phyloP scores from a whole-genome alignment of 2,329 filamentous ascomycete species.

The Rasamsonia emersonii region DNA sequence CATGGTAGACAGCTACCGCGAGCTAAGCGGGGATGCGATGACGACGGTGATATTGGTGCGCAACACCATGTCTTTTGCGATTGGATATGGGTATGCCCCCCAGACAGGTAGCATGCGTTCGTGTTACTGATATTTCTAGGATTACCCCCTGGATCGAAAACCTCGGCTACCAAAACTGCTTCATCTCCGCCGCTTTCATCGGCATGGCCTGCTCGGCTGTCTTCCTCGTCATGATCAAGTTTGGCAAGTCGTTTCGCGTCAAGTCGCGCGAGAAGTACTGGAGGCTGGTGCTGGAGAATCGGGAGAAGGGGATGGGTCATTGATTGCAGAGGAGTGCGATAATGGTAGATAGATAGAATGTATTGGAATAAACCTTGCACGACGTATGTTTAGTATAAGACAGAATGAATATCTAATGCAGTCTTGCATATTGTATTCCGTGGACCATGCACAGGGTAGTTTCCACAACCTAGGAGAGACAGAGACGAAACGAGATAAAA shows the following conservation, averaged over 20 bases:
- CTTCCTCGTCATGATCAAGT: slow-evolving; percentile 33
- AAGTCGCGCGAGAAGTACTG: slow-evolving; percentile 29
- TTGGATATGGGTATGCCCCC: slow-evolving; percentile 31
- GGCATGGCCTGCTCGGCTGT: slow-evolving; percentile 27
- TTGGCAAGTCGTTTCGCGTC: slow-evolving; percentile 27
- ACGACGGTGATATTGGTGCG: slow-evolving; percentile 38
- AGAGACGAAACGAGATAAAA: too few relatives aligned
- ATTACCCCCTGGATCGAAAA: slow-evolving; percentile 40
- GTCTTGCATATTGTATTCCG: too few relatives aligned
- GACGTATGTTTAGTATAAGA: too few relatives aligned
- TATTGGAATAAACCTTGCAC: too few relatives aligned
- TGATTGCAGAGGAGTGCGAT: too few relatives aligned
- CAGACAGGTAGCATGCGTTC: neutral
- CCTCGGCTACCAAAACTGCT: slow-evolving; percentile 39
- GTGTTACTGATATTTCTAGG: slow-evolving; percentile 11
- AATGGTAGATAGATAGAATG: too few relatives aligned
- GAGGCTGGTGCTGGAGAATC: slow-evolving; percentile 29
- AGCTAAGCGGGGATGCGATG: slow-evolving; percentile 33
- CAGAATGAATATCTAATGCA: too few relatives aligned
- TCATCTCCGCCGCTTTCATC: slow-evolving; percentile 33
- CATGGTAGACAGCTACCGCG: slow-evolving; percentile 32
- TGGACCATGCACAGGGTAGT: too few relatives aligned
- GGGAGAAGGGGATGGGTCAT: slow-evolving; percentile 25
- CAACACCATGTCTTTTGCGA: slow-evolving; percentile 41
- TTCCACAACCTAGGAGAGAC: too few relatives aligned